These are phyloP conservation scores for Russula emetica DNA, from an alignment of 768 basidiomycete genomes.

Conservation along the genomic window DNA sequence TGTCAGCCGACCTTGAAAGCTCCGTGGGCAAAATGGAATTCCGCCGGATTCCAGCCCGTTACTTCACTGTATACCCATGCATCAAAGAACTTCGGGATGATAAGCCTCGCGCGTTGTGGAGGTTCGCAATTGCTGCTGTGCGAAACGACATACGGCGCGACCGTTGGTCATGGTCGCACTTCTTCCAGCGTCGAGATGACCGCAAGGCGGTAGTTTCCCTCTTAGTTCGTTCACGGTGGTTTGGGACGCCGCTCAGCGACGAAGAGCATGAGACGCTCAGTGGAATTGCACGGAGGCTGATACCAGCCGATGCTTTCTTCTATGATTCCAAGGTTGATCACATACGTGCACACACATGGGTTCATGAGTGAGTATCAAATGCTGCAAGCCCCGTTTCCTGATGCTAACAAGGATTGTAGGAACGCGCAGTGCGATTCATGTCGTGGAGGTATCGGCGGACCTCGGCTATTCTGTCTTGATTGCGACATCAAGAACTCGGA, in stretches of 20 bases:
- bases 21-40: constrained; percentile 27
- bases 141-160: constrained; percentile 28
- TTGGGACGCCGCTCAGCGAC: constrained; percentile 25
- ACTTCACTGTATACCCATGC: constrained; percentile 31
- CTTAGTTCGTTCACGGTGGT: constrained; percentile 27
- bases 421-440: constrained; percentile 32
- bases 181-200: constrained; percentile 33
- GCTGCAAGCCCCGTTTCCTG: not conserved
- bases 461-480: constrained; percentile 35
- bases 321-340: constrained; percentile 27
- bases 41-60: constrained; percentile 29
- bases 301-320: constrained; percentile 31
- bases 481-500: constrained; percentile 28
- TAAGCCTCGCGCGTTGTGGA: constrained; percentile 34
- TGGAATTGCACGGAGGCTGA: constrained; percentile 25
- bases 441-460: constrained; percentile 30
- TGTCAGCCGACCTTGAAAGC: not conserved
- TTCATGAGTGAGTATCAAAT: constrained; percentile 27
- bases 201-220: constrained; percentile 32
- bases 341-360: constrained; percentile 27
- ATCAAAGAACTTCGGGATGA: constrained; percentile 29
- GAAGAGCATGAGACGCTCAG: constrained; percentile 28
- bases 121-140: constrained; percentile 32
- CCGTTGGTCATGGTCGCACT: constrained; percentile 34
- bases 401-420: constrained; percentile 6